Conservation (phyloP, 2,329 filamentous ascomycete species). For the Diaporthe aspalathi region DNA sequence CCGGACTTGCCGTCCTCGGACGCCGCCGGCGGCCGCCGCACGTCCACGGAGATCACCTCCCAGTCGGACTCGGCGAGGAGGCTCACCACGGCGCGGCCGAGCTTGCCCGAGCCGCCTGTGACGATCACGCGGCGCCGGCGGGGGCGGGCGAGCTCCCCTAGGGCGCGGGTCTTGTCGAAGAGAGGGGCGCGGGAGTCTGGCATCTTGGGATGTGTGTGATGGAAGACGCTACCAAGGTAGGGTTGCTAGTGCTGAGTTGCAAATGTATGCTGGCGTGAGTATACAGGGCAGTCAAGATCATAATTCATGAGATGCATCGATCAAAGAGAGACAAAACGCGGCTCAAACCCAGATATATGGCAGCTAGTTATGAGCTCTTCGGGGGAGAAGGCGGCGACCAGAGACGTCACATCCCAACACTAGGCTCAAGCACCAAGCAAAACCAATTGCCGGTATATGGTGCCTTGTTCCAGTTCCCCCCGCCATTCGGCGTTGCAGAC, state of each 20-base stretch:
- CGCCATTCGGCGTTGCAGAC: neutral
- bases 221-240: neutral
- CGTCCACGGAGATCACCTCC: slow-evolving; percentile 38
- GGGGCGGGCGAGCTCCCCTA: slow-evolving; percentile 31
- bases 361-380: neutral
- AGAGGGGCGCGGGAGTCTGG: slow-evolving; percentile 18
- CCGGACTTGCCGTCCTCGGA: slow-evolving; percentile 38
- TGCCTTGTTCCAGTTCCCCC: neutral
- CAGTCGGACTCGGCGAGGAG: slow-evolving; percentile 25
- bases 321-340: neutral
- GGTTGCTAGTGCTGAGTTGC: neutral
- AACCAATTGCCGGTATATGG: slow-evolving; percentile 16
- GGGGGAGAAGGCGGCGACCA: neutral
- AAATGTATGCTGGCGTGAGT: neutral
- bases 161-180: slow-evolving; percentile 33
- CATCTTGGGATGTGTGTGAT: neutral
- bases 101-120: slow-evolving; percentile 37
- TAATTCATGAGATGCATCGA: neutral
- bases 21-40: slow-evolving; percentile 31
- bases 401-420: slow-evolving; percentile 18
- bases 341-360: neutral
- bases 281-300: neutral
- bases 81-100: slow-evolving; percentile 34
- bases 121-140: slow-evolving; percentile 36
- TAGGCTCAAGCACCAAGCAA: neutral